phyloP scores from a whole-genome alignment of 257 asterid genomes.

The Solanum etuberosum region DNA sequence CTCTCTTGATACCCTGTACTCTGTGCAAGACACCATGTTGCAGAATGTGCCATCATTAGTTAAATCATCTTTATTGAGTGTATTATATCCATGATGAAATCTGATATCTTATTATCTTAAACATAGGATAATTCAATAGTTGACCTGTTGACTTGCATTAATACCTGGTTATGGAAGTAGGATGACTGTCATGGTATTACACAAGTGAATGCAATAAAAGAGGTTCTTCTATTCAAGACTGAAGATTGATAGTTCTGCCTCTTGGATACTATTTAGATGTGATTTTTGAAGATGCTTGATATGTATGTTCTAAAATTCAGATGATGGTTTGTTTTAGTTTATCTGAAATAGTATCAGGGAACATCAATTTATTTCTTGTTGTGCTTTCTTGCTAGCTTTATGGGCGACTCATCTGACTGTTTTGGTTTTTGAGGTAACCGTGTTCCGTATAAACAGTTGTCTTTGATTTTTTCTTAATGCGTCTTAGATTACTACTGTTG shows the following conservation, averaged over 20 bases:
- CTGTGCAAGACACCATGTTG: conserved; percentile 40
- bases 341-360: background rate
- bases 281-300: background rate
- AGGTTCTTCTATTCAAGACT: background rate
- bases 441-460: background rate
- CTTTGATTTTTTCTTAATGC: background rate
- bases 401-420: background rate
- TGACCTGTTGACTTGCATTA: conserved; percentile 5
- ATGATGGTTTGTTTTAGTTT: background rate
- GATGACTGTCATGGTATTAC: background rate
- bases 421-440: background rate
- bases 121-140: conserved; percentile 8
- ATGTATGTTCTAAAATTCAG: background rate
- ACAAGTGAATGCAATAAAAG: background rate
- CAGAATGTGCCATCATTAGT: conserved; percentile 34
- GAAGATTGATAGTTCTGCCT: background rate
- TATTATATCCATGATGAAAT: conserved; percentile 18
- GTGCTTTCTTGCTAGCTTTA: background rate
- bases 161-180: conserved; percentile 9
- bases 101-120: conserved; percentile 2
- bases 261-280: background rate
- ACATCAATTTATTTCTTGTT: background rate
- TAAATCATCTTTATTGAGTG: conserved; percentile 28
- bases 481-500: background rate
- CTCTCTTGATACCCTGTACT: conserved; percentile 51